Percentiles rank a stretch among this genome's conserved stretches.
Evolutionary conservation across 208 protist genomes (phyloP).

Genomic region (Acanthamoeba lenticulata): DNA sequence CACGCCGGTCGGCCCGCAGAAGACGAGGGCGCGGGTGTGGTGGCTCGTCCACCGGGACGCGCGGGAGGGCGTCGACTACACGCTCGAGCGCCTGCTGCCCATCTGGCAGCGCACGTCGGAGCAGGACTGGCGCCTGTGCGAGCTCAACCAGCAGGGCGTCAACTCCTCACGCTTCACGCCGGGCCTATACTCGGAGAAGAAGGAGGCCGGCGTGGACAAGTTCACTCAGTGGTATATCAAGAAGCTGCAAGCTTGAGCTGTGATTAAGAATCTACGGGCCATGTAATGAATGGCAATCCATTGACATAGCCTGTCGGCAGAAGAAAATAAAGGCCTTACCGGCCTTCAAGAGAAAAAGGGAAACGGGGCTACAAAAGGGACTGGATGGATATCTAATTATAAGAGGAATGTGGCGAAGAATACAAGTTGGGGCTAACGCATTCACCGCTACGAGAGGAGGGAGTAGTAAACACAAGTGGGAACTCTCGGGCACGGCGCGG

Average conservation of each 20-base stretch:
- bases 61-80: slow-evolving; percentile 6
- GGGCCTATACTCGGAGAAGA: slow-evolving; percentile 20
- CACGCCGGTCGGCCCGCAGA: not conserved
- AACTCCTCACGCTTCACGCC: not conserved
- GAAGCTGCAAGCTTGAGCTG: not conserved
- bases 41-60: slow-evolving; percentile 15
- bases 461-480: too few relatives aligned
- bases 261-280: too few relatives aligned
- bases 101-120: not conserved
- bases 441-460: too few relatives aligned
- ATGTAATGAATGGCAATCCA: too few relatives aligned
- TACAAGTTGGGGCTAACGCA: too few relatives aligned
- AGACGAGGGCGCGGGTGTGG: slow-evolving; percentile 14
- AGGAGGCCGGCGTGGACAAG: slow-evolving; percentile 38
- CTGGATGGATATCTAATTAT: too few relatives aligned
- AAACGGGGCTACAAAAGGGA: too few relatives aligned
- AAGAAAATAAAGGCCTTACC: too few relatives aligned
- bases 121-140: slow-evolving; percentile 9
- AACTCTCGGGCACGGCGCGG: too few relatives aligned
- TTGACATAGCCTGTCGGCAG: too few relatives aligned
- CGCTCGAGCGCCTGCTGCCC: not conserved
- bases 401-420: too few relatives aligned
- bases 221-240: slow-evolving; percentile 35
- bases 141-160: not conserved
- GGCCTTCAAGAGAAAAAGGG: too few relatives aligned